Conservation (phyloP, 495 filamentous ascomycete species). For the Niebla homalea region DNA sequence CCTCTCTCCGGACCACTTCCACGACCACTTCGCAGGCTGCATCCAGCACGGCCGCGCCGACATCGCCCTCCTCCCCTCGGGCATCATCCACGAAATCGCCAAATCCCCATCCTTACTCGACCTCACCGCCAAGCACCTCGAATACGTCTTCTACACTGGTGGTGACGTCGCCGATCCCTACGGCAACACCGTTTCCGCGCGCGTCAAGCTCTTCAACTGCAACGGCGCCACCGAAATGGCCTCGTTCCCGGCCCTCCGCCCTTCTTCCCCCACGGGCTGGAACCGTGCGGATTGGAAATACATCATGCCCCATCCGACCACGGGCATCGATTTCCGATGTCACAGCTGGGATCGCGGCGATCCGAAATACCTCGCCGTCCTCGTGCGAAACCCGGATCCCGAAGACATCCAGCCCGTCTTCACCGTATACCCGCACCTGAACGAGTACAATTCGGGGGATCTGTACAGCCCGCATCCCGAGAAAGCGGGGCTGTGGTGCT, state of each 20-base stretch:
- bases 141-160: constrained; percentile 22
- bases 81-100: too few relatives aligned
- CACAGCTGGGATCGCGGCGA: too few relatives aligned
- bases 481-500: constrained; percentile 21
- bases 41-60: too few relatives aligned
- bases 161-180: constrained; percentile 19
- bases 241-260: constrained; percentile 15
- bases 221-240: constrained; percentile 29
- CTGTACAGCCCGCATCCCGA: constrained; percentile 30
- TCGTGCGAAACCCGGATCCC: constrained; percentile 29
- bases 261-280: constrained; percentile 4
- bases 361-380: neutral
- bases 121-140: too few relatives aligned
- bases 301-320: constrained; percentile 31
- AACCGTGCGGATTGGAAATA: constrained; percentile 36
- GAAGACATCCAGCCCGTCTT: constrained; percentile 36
- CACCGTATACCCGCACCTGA: constrained; percentile 35
- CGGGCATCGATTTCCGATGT: constrained; percentile 25
- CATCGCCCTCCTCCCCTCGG: too few relatives aligned
- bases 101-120: too few relatives aligned
- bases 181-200: constrained; percentile 24
- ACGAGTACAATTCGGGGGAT: constrained; percentile 43
- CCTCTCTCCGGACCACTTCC: constrained; percentile 14
- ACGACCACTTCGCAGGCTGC: too few relatives aligned
- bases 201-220: constrained; percentile 20